A percentile compares a stretch with the other conserved stretches of the same genome.
Evolutionary conservation across 805 yeast genomes (phyloP).

Genomic region (Soucietia sequanensis): DNA sequence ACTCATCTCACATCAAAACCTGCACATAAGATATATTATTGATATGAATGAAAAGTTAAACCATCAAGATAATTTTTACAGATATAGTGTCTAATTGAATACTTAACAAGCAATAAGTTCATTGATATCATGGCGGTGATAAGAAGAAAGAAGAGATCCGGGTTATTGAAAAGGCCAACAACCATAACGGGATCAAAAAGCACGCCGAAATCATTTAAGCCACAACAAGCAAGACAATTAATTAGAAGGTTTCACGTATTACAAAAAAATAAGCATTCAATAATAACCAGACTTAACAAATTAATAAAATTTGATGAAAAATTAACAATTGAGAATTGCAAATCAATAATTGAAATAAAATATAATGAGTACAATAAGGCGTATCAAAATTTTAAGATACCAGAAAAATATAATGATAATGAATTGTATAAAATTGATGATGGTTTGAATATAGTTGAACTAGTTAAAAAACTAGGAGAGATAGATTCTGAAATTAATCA

Average conservation of each 20-base stretch:
- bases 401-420: constrained; percentile 6
- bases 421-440: constrained; percentile 19
- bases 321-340: constrained; percentile 21
- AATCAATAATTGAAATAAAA: constrained; percentile 5
- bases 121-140: too few species aligned
- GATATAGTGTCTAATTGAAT: too few species aligned
- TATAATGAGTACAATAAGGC: constrained; percentile 4
- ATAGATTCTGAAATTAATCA: constrained; percentile 61
- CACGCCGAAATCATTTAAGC: constrained; percentile 55
- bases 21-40: too few species aligned
- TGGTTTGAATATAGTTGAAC: constrained; percentile 9
- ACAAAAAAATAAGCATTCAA: constrained; percentile 50
- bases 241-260: constrained; percentile 77
- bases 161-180: constrained; percentile 27
- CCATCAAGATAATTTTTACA: too few species aligned
- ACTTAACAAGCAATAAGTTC: too few species aligned
- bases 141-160: constrained; percentile 15
- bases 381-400: constrained; percentile 4
- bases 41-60: too few species aligned
- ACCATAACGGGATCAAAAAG: constrained; percentile 28
- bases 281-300: constrained; percentile 32
- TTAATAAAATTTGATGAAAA: too few species aligned
- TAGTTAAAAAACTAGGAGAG: constrained; percentile 40
- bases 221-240: constrained; percentile 66
- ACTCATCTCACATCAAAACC: too few species aligned